Percentiles rank a stretch among this genome's conserved stretches.
Evolutionary conservation across 140 eudicot species (phyloP).

Genomic region (Cichorium intybus): DNA sequence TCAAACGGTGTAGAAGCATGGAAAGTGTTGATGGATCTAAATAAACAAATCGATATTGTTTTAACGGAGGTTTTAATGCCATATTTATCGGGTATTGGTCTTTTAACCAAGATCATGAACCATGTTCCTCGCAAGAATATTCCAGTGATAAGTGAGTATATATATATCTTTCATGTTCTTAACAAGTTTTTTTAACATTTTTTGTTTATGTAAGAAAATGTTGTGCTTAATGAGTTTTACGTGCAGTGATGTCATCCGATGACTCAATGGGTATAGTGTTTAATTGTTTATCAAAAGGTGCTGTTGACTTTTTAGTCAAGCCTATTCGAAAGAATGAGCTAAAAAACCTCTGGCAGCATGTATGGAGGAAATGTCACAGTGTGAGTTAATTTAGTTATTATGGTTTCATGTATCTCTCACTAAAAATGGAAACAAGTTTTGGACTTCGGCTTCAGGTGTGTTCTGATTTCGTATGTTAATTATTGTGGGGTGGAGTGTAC

Average conservation of each 20-base stretch:
- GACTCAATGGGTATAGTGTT: conserved; percentile 71
- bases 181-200: background rate
- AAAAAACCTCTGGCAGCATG: conserved; percentile 80
- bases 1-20: conserved; percentile 70
- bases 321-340: conserved; percentile 81
- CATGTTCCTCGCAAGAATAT: conserved; percentile 48
- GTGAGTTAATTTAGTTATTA: conserved; percentile 53
- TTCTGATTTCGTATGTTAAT: conserved; percentile 32
- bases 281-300: conserved; percentile 71
- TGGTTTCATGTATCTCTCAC: conserved; percentile 29
- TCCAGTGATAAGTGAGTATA: conserved; percentile 61
- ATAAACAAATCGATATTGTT: conserved; percentile 53
- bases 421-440: conserved; percentile 38
- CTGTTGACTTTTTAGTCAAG: conserved; percentile 76
- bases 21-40: conserved; percentile 43
- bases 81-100: conserved; percentile 61
- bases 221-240: conserved; percentile 25
- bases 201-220: background rate
- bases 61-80: conserved; percentile 63
- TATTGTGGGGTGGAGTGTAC: conserved; percentile 42
- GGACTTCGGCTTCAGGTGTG: conserved; percentile 53
- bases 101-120: conserved; percentile 52
- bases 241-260: conserved; percentile 77
- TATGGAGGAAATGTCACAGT: conserved; percentile 80
- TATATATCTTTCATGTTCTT: conserved; percentile 19